These are phyloP conservation scores for Lichtheimia ornata DNA, from an alignment of 371 early-diverging fungal species.

Conservation along the genomic window DNA sequence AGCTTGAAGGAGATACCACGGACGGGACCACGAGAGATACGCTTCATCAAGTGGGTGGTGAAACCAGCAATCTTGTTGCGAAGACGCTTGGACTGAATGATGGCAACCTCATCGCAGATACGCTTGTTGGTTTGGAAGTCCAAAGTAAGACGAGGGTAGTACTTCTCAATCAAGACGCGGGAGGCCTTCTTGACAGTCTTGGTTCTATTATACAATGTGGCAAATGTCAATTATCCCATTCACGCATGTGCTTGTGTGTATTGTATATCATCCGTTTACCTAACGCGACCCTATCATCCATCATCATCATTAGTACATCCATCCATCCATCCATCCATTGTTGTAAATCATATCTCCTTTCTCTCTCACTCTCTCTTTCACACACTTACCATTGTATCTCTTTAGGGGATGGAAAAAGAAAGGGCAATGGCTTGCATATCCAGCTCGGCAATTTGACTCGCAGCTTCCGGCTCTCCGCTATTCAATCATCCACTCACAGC, in stretches of 20 bases:
- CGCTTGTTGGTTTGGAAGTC: slow-evolving; percentile 99
- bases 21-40: slow-evolving; percentile 98
- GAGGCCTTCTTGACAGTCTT: slow-evolving; percentile 99
- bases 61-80: slow-evolving; percentile 99
- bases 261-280: slow-evolving; percentile 11
- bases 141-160: slow-evolving; percentile 98
- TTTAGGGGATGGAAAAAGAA: slow-evolving; percentile 3
- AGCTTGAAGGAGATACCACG: slow-evolving; percentile 99
- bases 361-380: too few species aligned
- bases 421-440: not conserved
- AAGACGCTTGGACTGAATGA: slow-evolving; percentile 99
- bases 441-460: too few species aligned
- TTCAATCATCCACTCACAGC: too few species aligned
- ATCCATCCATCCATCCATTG: slow-evolving; percentile 22
- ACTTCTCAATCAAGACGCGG: slow-evolving; percentile 99
- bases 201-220: slow-evolving; percentile 61
- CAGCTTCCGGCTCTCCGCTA: too few species aligned
- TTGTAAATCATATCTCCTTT: not conserved
- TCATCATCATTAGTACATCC: slow-evolving; percentile 15
- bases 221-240: not conserved
- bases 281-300: slow-evolving; percentile 32
- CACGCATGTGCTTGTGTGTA: too few species aligned
- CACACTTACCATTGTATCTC: slow-evolving; percentile 9
- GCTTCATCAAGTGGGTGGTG: slow-evolving; percentile 99
- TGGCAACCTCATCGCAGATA: slow-evolving; percentile 97